A percentile compares a stretch with the other conserved stretches of the same genome.
Evolutionary conservation across 163 green algal species (phyloP).

Genomic region (Chloromonas sp.): DNA sequence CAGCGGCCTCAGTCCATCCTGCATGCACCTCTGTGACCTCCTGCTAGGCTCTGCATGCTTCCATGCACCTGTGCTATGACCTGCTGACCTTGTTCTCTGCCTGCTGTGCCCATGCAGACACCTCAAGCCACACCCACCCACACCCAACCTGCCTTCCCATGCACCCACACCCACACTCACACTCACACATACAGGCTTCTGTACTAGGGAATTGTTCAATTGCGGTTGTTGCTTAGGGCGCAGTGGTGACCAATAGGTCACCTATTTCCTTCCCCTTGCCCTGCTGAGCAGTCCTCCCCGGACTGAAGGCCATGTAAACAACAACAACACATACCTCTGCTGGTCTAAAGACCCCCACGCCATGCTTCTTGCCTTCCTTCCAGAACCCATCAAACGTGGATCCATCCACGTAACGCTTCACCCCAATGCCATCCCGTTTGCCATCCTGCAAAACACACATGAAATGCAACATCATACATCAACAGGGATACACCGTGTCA

Average conservation of each 20-base stretch:
- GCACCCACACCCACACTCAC: too few relatives aligned
- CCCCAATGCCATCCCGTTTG: conserved; percentile 76
- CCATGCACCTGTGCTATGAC: too few relatives aligned
- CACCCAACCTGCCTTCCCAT: too few relatives aligned
- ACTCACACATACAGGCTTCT: not conserved
- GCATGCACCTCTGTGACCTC: too few relatives aligned
- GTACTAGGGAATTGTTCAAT: not conserved
- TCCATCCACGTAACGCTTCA: conserved; percentile 84
- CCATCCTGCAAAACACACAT: conserved; percentile 42
- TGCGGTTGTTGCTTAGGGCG: not conserved
- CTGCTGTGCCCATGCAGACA: too few relatives aligned
- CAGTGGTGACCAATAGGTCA: not conserved
- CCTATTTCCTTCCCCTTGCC: too few relatives aligned
- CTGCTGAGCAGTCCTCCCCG: too few relatives aligned
- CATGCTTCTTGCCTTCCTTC: conserved; percentile 79
- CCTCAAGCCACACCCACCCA: too few relatives aligned
- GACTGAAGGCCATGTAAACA: too few relatives aligned
- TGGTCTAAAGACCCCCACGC: conserved; percentile 68
- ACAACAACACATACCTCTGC: conserved; percentile 4
- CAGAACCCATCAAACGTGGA: conserved; percentile 90
- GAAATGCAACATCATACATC: not conserved
- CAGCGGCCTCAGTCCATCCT: too few relatives aligned
- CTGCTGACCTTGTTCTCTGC: too few relatives aligned
- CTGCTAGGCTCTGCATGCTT: too few relatives aligned
- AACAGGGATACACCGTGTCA: not conserved